Evolutionary conservation across 192 early-diverging fungal species (phyloP), one percentile per base, ranked within the genome.

Genomic region (Coemansia sp.): DNA sequence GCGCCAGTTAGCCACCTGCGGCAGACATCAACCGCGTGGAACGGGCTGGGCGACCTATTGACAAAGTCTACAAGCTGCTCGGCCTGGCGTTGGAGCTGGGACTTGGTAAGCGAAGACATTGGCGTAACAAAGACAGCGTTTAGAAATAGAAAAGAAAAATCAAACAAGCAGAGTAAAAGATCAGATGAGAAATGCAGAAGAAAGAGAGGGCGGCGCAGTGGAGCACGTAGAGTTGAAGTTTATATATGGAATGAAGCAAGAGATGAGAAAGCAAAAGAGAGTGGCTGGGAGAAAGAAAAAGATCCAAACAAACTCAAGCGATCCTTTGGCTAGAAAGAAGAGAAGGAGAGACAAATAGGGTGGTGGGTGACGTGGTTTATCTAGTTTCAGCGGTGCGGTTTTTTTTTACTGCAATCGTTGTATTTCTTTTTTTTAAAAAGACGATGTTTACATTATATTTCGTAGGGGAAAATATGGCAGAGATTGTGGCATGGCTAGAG

Each of bases 41-140:
- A 99, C 26, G 98, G 98, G 39, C 94, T 97, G 22, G 95, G 96
- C 1, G 91, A 85, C 55, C 89, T 89, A 76, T 97, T 93, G 57
- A 98, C 92, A 85, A 97, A 98, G 49, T 89, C 83, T 39, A 98
- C 68, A 36, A 98, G 82, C 71, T 83, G 76, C 66, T 83, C 77
- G 60, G 81, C 81, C 71, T 83, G 81, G 59, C 73, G 76, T 61
- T 73, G 73, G 47, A 83, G 67, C 52, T 83, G 72, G n/a, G 73
- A 73, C 73, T 83, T 83, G 69, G 71, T 47, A 59, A 78, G 68
- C 13, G 67, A 48, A n/a, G 66, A 45, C 76, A 78, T 78, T 70
- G 11, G 39, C 51, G 40, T 10, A 45, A 21, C 19, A 18, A 18
- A 16, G 21, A 9, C 6, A 12, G 21, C 51, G 12, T 66, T 45